These are phyloP conservation scores for Microdochium bolleyi DNA, from an alignment of 2,329 filamentous ascomycete species.

Conservation along the genomic window DNA sequence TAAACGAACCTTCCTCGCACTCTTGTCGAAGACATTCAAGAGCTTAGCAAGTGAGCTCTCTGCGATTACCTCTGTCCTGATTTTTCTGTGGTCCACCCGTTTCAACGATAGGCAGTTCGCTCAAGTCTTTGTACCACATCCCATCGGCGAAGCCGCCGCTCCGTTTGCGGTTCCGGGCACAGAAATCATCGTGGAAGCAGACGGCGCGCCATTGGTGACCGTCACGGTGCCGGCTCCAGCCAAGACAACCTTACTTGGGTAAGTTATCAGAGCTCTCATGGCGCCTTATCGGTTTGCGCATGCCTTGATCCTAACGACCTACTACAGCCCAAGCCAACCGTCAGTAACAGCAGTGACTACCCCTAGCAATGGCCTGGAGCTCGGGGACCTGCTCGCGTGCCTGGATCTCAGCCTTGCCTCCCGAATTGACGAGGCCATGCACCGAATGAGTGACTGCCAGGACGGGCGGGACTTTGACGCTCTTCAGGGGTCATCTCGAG, in stretches of 20 bases:
- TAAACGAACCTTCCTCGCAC: background rate
- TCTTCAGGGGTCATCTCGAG: background rate
- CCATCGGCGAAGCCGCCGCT: background rate
- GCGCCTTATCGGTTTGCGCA: too few relatives aligned
- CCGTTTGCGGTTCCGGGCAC: background rate
- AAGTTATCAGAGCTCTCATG: too few relatives aligned
- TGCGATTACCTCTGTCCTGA: background rate
- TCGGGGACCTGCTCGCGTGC: background rate
- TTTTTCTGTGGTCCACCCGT: background rate
- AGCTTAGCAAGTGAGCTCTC: background rate
- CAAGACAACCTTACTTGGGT: background rate
- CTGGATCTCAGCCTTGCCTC: background rate
- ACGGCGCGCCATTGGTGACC: background rate
- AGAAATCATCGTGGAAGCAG: background rate
- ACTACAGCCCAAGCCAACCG: background rate
- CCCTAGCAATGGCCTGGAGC: background rate
- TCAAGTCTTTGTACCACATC: background rate
- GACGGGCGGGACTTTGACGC: background rate
- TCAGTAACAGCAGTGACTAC: background rate
- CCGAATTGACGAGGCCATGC: background rate
- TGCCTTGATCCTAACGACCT: too few relatives aligned
- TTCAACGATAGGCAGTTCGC: background rate
- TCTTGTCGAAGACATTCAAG: background rate
- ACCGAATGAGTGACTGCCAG: background rate
- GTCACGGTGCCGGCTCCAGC: background rate